Base-by-base conservation (phyloP, 331 rosid genomes). In the Acacia pycnantha region DNA sequence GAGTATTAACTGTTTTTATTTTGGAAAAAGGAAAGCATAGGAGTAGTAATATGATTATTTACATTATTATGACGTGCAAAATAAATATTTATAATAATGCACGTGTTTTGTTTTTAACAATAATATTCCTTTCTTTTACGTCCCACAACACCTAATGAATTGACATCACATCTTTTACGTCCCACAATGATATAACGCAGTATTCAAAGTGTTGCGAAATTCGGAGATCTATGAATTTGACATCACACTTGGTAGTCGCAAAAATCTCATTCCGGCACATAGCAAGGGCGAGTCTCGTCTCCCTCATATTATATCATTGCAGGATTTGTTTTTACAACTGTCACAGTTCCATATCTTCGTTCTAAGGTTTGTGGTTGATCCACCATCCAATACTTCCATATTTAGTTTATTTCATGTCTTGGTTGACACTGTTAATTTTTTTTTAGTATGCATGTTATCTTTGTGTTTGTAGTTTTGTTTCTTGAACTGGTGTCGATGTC, bases 291-390 rank as follows among this genome's bases (percentile, higher is more conserved):
- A 84, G 59, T 73, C n/a, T n/a, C n/a, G n/a, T 94, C 94, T 84
- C 97, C 97, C 50, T 89, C 97, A 46, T 93, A 91, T 74, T 93
- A 91, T 86, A 93, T 93, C 16, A 82, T 93, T 75, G 97, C 91
- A 24, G 97, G 97, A 79, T 90, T 93, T 88, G 93, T 93, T 50
- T 91, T 93, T 72, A 58, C 93, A 68, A 76, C 93, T 21, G 92
- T 93, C 16, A 90, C 97, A 13, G 94, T 93, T 82, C 97, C 97
- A 59, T 93, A 93, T 89, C 97, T 91, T 82, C 94, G 97, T 24
- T 93, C 97, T 24, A 94, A 93, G 97, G 97, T 91, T 82, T n/a
- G 88, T 78, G 58, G 86, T 85, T 65, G 69, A 71, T 73, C 64
- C 24, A 62, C 16, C 35, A 26, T 77, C 47, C 29, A 43, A 29